These are phyloP conservation scores for Primulina tabacum DNA, from an alignment of 257 asterid species.

Conservation along the genomic window DNA sequence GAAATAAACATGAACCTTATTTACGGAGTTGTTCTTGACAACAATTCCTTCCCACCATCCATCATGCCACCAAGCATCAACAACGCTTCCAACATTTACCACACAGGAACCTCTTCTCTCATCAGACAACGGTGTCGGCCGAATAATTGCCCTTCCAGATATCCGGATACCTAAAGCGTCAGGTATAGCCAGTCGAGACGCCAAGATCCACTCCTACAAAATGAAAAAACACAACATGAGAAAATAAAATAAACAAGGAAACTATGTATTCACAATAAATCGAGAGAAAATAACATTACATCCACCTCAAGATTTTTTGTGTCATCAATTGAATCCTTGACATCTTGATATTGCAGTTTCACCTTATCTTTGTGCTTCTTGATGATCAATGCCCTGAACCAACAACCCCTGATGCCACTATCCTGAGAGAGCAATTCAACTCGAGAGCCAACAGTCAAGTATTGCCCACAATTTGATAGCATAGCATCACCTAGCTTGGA, in stretches of 20 bases:
- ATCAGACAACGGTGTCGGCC: constrained; percentile 41
- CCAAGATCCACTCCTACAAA: constrained; percentile 75
- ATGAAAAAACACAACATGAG: constrained; percentile 7
- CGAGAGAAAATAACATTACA: background rate
- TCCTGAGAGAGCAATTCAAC: constrained; percentile 84
- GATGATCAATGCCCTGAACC: constrained; percentile 74
- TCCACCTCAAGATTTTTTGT: constrained; percentile 66
- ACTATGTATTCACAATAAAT: background rate
- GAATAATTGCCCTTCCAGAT: constrained; percentile 55
- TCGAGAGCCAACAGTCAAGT: constrained; percentile 53
- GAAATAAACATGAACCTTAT: constrained; percentile 46
- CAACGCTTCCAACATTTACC: constrained; percentile 49
- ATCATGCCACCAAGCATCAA: constrained; percentile 84
- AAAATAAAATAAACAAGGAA: background rate
- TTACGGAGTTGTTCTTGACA: constrained; percentile 47
- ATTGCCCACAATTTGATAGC: constrained; percentile 16
- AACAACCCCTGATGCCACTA: constrained; percentile 89
- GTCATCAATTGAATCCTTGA: constrained; percentile 75
- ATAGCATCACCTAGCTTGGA: constrained; percentile 19
- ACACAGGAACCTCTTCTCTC: constrained; percentile 25
- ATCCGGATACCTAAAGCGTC: constrained; percentile 54
- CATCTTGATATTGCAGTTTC: constrained; percentile 65
- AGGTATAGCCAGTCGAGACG: constrained; percentile 51
- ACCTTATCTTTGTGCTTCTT: constrained; percentile 70
- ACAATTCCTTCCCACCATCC: constrained; percentile 99